phyloP scores from a whole-genome alignment of 352 stramenopile genomes.

The Globisporangium okanoganense region DNA sequence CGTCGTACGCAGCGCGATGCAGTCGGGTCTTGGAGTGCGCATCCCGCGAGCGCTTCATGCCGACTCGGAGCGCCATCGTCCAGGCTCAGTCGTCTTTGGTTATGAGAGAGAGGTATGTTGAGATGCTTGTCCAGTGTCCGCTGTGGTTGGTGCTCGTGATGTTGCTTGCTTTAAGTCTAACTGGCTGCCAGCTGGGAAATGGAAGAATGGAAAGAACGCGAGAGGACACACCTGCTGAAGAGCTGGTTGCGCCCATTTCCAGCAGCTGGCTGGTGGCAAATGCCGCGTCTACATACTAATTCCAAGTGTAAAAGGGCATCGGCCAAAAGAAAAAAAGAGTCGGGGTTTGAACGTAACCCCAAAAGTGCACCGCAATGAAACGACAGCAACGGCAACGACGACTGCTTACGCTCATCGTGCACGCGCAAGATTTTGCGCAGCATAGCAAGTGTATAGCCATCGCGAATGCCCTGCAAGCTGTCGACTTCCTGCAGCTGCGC shows the following conservation, averaged over 20 bases:
- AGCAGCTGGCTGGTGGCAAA: neutral
- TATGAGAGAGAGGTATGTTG: neutral
- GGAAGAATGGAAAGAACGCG: slow-evolving; percentile 8
- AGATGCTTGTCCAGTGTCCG: neutral
- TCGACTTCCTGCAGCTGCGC: slow-evolving; percentile 33
- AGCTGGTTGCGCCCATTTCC: slow-evolving; percentile 2
- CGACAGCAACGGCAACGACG: neutral
- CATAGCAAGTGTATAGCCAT: neutral
- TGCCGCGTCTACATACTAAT: neutral
- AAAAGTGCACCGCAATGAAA: slow-evolving; percentile 10
- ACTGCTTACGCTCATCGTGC: slow-evolving; percentile 26
- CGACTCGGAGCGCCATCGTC: slow-evolving; percentile 13
- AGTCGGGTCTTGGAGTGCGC: neutral
- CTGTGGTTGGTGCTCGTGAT: neutral
- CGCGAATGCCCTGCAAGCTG: slow-evolving; percentile 1
- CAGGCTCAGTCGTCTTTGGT: neutral
- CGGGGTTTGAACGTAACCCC: neutral
- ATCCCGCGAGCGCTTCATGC: slow-evolving; percentile 19
- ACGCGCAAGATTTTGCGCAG: slow-evolving; percentile 17
- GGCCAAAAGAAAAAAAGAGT: neutral
- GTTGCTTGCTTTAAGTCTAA: neutral
- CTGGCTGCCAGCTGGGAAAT: neutral
- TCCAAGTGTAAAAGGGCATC: slow-evolving; percentile 8
- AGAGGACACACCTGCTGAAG: neutral
- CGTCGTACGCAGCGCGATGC: neutral